Evolutionary conservation across 192 early-diverging fungal species (phyloP), one percentile per base, ranked within the genome.

Genomic region (Dissophora ornata): DNA sequence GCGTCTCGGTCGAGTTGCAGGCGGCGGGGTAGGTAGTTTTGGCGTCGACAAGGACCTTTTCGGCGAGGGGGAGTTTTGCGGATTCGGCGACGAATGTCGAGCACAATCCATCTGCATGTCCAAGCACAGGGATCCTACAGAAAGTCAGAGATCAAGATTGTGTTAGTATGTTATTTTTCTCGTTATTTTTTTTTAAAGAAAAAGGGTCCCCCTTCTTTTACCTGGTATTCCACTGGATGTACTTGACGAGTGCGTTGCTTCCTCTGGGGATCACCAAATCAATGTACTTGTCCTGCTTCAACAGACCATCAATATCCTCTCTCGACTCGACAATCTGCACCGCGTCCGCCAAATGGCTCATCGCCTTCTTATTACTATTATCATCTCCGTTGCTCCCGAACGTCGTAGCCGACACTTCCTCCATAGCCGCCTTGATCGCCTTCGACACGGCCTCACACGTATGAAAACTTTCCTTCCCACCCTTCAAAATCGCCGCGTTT

Each of bases 51-150:
- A 95, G 90, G 21, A 96, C 84, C 22, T 86, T 84, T 24, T 88
- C 70, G 12, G 95, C 94, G 71, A 93, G 94, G 5, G 75, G 70
- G n/a, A 88, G 62, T 67, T 97, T 93, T 26, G 95, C 91, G 16
- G 85, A 81, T 54, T 89, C 88, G 80, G 98, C 96, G 29, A 99
- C 70, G 78, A 88, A 99, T 6, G 93, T 88, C 8, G 95, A 90
- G 85, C 98, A 99, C 45, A 99, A 79, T 22, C 98, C 98, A 81
- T 99, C 98, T 30, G 98, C 98, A 69, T 99, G 98, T 45, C 98
- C 98, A 28, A 99, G 86, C n/a, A 99, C 98, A 26, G 98, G 98
- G 62, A 99, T 99, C 52, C 97, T 93, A 74, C 16, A 47, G 9
- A 62, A 10, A 58, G 41, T n/a, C n/a, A n/a, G n/a, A n/a, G n/a